Percentiles rank a stretch among this genome's conserved stretches.
phyloP scores from a whole-genome alignment of 1,284 basidiomycete genomes.

The Ceratobasidium sp. region DNA sequence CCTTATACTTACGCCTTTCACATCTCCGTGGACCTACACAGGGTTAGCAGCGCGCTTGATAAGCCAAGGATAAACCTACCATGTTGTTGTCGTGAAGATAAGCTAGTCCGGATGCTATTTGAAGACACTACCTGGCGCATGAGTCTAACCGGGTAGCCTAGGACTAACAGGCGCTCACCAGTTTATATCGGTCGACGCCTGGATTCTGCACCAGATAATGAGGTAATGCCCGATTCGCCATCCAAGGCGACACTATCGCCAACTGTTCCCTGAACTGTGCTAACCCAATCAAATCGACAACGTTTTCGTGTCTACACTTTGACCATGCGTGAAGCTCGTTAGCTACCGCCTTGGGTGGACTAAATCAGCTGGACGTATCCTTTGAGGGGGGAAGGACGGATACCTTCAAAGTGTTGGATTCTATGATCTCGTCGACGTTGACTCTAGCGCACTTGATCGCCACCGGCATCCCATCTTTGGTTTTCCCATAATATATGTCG shows the following conservation, averaged over 20 bases:
- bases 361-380: not conserved
- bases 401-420: not conserved
- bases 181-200: not conserved
- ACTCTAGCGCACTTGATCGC: slow-evolving; percentile 19
- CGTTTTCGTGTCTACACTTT: not conserved
- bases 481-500: not conserved
- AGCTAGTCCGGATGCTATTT: not conserved
- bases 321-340: slow-evolving; percentile 24
- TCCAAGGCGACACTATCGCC: not conserved
- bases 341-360: not conserved
- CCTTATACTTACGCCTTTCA: slow-evolving; percentile 5
- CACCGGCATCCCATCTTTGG: not conserved
- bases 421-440: not conserved
- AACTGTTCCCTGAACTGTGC: not conserved
- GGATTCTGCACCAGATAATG: not conserved
- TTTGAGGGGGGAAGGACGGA: not conserved
- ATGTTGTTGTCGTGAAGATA: slow-evolving; percentile 3
- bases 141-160: not conserved
- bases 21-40: slow-evolving; percentile 18
- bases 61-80: not conserved
- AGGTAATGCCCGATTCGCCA: slow-evolving; percentile 9
- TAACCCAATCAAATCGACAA: not conserved
- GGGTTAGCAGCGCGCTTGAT: too few relatives aligned
- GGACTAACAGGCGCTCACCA: not conserved
- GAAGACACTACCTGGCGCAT: not conserved